Conservation (phyloP, 495 filamentous ascomycete genomes). For the Letharia lupina region DNA sequence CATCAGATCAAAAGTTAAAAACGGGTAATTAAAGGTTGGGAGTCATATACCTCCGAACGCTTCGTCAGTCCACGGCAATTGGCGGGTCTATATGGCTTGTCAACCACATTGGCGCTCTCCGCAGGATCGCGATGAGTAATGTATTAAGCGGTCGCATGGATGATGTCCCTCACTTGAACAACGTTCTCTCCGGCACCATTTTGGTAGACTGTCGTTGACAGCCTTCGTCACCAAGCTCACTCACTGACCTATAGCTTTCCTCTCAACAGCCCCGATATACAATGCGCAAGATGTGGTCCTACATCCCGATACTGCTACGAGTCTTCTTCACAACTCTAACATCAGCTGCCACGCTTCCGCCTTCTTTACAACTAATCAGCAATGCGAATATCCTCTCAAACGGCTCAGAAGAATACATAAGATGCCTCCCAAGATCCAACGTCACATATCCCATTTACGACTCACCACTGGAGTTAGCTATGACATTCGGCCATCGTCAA, state of each 20-base stretch:
- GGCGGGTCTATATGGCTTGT: neutral
- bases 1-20: too few relatives aligned
- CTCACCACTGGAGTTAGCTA: neutral
- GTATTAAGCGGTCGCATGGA: neutral
- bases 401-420: neutral
- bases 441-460: slow-evolving; percentile 1
- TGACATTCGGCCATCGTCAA: neutral
- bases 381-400: neutral
- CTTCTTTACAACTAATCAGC: neutral
- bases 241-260: neutral
- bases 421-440: neutral
- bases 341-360: neutral
- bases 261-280: neutral
- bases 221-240: neutral
- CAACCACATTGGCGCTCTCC: neutral
- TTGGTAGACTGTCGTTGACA: too few relatives aligned
- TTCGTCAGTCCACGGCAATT: neutral
- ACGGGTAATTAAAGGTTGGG: neutral
- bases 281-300: neutral
- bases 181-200: too few relatives aligned
- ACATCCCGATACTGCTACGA: neutral
- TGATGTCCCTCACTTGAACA: neutral
- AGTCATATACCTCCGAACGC: too few relatives aligned
- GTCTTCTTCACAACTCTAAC: neutral
- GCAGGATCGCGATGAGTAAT: neutral